Evolutionary conservation across 2,329 filamentous ascomycete genomes (phyloP), one percentile per base, ranked within the genome.

Genomic region (Alternaria metachromatica): DNA sequence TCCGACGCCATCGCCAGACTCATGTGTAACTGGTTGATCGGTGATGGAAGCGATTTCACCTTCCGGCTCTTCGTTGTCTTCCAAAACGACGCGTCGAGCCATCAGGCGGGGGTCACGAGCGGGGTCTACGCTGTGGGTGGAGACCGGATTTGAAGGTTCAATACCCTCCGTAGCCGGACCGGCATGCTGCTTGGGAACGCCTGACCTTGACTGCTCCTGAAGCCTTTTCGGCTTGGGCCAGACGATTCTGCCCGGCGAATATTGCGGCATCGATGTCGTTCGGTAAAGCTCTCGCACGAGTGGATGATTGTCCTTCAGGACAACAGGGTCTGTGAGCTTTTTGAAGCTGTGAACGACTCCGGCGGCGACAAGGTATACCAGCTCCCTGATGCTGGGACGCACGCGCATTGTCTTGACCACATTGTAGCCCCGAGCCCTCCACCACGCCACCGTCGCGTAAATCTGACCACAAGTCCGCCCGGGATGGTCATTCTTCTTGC

Each of bases 301-400:
- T 8, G 33, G 33, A 41, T 41, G 33, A 5, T n/a, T 3, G 2
- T 41, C 33, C 1, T 37, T 37, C 4, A 37, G 3, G 15, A 5
- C 4, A 3, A 41, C 15, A n/a, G 2, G 1, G 33, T 41, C 33
- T 1, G 33, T 41, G 1, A 41, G 2, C 33, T 41, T 41, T 3
- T 3, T 2, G 33, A 41, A 41, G 33, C 15, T 41, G 33, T 41
- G 33, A 7, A 41, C 33, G 7, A 41, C 2, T 1, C 33, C 2
- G 8, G 15, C 33, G 0, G 2, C 2, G 15, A 41, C 33, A 1
- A 41, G 33, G 15, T 41, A 41, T 3, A 41, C 15, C 2, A 41
- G 0, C 2, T 41, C 33, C 2, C 15, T 3, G 0, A 41, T 15
- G 7, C 18, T 3, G 49, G 49, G 9, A 5, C 33, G 28, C 0